Percentiles rank a stretch among this genome's conserved stretches.
Conservation (phyloP, 2,329 filamentous ascomycete species). For the Cytospora piceicola region DNA sequence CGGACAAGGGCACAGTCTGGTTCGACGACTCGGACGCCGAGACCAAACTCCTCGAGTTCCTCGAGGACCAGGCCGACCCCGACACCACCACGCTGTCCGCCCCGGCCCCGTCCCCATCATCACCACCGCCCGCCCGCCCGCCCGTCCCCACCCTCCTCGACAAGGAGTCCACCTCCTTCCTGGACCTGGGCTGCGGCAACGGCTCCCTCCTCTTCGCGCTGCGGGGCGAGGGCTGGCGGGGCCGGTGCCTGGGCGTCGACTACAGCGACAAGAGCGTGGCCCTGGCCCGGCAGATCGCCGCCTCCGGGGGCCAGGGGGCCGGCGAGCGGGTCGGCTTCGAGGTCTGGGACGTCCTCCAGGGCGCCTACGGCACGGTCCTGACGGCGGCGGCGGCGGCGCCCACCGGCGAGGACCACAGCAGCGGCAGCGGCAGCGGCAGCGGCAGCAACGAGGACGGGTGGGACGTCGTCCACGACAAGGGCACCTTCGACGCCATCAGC, state of each 20-base stretch:
- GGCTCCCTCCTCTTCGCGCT: slow-evolving; percentile 88
- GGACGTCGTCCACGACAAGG: slow-evolving; percentile 95
- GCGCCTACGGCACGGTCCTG: slow-evolving; percentile 44
- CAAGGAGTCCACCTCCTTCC: slow-evolving; percentile 58
- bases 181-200: slow-evolving; percentile 94
- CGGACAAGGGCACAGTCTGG: slow-evolving; percentile 90
- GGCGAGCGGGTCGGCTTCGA: slow-evolving; percentile 45
- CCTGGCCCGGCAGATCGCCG: slow-evolving; percentile 70
- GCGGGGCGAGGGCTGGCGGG: slow-evolving; percentile 65
- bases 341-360: slow-evolving; percentile 67
- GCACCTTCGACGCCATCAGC: slow-evolving; percentile 94
- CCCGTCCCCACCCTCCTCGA: slow-evolving; percentile 23
- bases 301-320: slow-evolving; percentile 29
- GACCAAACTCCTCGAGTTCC: slow-evolving; percentile 73
- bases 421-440: neutral
- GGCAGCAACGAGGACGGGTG: slow-evolving; percentile 57
- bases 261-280: slow-evolving; percentile 77
- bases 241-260: slow-evolving; percentile 82
- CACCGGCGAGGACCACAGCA: neutral
- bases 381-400: slow-evolving; percentile 22
- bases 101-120: neutral
- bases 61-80: slow-evolving; percentile 48
- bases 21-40: slow-evolving; percentile 94
- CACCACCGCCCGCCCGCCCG: too few relatives aligned
- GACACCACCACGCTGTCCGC: neutral